Evolutionary conservation across 176 grass and related monocot species (phyloP), one percentile per base, ranked within the genome.

Genomic region (Guadua angustifolia): DNA sequence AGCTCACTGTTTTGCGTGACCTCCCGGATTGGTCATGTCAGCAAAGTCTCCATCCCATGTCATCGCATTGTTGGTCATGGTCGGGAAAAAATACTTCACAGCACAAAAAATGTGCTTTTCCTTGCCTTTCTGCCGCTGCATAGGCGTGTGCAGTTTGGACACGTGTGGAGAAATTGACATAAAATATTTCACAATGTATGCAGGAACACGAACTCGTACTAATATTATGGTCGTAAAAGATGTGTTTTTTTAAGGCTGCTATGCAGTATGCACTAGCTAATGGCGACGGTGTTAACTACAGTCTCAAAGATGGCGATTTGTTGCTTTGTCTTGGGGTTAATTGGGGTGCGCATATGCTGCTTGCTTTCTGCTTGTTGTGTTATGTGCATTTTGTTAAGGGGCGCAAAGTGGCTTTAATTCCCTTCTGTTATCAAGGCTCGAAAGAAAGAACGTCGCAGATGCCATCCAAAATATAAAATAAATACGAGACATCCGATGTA

Each of bases 11-110:
- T 25, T 50, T 46, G 62, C 68, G 39, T 77, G 32, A 1, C 2
- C 8, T 21, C 29, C 50, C 4, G 8, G 87, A 84, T 74, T 22
- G 69, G 81, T 83, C 86, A 83, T 83, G 60, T 75, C 82, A 15
- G 50, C 19, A 52, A 21, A 21, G 15, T 26, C 45, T 45, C 43
- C 49, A 16, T 55, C 77, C 44, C 6, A 49, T 35, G 11, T 36
- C 61, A 67, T 70, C 71, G 16, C 62, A 43, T 44, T 36, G 35
- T 4, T 77, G 80, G 74, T 83, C 80, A 52, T 46, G 55, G 50
- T 69, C 50, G 12, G 39, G 0, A 26, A 14, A 56, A 55, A 56
- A 55, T 42, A 59, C 14, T 19, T 7, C 2, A 16, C n/a, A 73
- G 0, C 0, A 39, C 17, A 75, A 55, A 46, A 61, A 55, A 15